Conservation (phyloP, 352 stramenopile species). For the Phytophthora sojae region DNA sequence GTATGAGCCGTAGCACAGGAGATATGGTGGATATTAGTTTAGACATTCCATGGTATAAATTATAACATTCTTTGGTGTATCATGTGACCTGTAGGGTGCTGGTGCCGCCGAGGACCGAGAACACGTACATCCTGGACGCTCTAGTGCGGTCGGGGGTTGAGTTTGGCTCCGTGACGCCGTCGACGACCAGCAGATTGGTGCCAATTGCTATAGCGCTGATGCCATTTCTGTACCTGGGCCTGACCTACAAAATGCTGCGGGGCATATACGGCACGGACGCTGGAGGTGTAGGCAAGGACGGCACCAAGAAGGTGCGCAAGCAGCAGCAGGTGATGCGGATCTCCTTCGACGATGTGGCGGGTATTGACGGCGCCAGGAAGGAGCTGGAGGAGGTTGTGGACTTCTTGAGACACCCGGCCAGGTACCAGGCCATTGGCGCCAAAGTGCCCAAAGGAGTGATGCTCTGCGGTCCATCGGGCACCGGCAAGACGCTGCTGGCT, state of each 20-base stretch:
- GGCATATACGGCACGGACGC: conserved; percentile 63
- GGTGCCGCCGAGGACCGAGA: conserved; percentile 76
- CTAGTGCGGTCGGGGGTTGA: conserved; percentile 70
- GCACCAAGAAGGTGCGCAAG: conserved; percentile 55
- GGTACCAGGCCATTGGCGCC: conserved; percentile 94
- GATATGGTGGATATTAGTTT: conserved; percentile 6
- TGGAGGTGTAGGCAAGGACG: conserved; percentile 74
- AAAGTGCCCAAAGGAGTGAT: conserved; percentile 94
- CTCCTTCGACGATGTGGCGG: conserved; percentile 94
- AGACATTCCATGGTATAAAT: conserved; percentile 16
- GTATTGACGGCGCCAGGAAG: conserved; percentile 94
- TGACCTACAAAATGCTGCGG: conserved; percentile 87
- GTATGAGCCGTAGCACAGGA: conserved; percentile 8
- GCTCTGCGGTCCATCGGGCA: conserved; percentile 94
- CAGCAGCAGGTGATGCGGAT: conserved; percentile 55
- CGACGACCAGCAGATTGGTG: conserved; percentile 50
- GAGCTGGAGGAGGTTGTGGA: conserved; percentile 96
- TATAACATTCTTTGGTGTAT: conserved; percentile 2
- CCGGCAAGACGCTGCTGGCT: conserved; percentile 96
- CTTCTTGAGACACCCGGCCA: conserved; percentile 92
- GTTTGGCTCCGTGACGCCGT: conserved; percentile 69
- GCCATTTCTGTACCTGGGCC: conserved; percentile 84
- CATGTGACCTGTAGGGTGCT: conserved; percentile 55
- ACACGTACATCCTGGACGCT: conserved; percentile 73
- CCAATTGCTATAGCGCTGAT: conserved; percentile 73